Evolutionary conservation across 1,284 basidiomycete genomes (phyloP).

Genomic region (Apiotrichum sp.): DNA sequence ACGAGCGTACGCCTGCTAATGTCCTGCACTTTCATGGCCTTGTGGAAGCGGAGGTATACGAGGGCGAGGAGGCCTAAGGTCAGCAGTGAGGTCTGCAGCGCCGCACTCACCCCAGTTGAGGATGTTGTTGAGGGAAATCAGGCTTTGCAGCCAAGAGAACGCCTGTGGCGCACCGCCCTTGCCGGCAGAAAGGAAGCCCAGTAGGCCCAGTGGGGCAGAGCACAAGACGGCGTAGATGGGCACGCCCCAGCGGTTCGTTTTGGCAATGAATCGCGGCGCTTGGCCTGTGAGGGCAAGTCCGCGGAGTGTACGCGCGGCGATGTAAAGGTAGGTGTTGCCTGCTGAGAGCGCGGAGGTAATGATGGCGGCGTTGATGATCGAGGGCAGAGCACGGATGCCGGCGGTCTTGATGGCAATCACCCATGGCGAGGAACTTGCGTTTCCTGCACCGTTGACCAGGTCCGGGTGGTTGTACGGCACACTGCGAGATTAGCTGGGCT

Average conservation of each 20-base stretch:
- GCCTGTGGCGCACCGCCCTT: conserved; percentile 58
- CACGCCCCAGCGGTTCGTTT: conserved; percentile 62
- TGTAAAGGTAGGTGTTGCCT: conserved; percentile 54
- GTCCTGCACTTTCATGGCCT: conserved; percentile 26
- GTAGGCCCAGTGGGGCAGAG: conserved; percentile 57
- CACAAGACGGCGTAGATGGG: conserved; percentile 64
- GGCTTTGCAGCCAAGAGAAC: conserved; percentile 70
- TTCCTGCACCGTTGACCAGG: conserved; percentile 55
- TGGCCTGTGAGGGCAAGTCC: conserved; percentile 61
- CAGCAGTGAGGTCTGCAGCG: conserved; percentile 64
- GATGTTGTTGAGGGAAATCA: conserved; percentile 53
- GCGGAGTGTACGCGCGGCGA: conserved; percentile 53
- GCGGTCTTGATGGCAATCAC: conserved; percentile 74
- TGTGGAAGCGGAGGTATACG: conserved; percentile 27
- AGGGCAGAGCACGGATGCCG: conserved; percentile 61
- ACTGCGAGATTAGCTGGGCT: conserved; percentile 44
- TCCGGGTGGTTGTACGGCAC: conserved; percentile 61
- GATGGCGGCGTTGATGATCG: conserved; percentile 62
- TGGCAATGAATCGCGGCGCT: conserved; percentile 59
- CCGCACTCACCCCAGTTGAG: conserved; percentile 53
- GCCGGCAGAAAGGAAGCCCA: conserved; percentile 54
- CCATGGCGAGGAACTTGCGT: conserved; percentile 58
- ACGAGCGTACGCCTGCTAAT: conserved; percentile 15
- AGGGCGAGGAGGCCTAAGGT: conserved; percentile 50
- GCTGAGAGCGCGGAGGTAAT: conserved; percentile 50